These are phyloP conservation scores for Phytophthora kernoviae DNA, from an alignment of 352 stramenopile species.

Conservation along the genomic window DNA sequence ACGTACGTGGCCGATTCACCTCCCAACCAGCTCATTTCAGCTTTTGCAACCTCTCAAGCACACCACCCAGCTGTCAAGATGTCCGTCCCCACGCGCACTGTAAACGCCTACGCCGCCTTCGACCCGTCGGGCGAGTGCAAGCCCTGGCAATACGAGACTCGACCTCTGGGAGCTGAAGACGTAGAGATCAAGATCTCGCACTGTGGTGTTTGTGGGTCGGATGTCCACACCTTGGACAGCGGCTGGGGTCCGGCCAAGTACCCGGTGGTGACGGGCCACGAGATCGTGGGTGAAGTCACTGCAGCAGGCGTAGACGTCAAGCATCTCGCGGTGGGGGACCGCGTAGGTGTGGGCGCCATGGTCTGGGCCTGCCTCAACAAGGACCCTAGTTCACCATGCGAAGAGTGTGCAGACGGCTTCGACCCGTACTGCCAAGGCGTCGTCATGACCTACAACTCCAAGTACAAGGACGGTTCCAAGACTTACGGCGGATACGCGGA, in stretches of 20 bases:
- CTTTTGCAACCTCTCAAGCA: not conserved
- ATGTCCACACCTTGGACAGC: conserved; percentile 23
- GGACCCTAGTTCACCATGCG: conserved; percentile 52
- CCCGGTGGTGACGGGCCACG: conserved; percentile 41
- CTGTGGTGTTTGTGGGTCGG: conserved; percentile 7
- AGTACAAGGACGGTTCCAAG: conserved; percentile 39
- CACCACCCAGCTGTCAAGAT: conserved; percentile 1
- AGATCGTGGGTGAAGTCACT: conserved; percentile 17
- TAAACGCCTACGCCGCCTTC: conserved; percentile 43
- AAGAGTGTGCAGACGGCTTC: conserved; percentile 47
- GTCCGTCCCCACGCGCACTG: conserved; percentile 10
- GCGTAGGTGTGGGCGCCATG: conserved; percentile 80
- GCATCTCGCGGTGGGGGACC: conserved; percentile 52
- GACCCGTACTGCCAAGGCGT: conserved; percentile 62
- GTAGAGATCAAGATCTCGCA: conserved; percentile 14
- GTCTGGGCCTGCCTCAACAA: conserved; percentile 64
- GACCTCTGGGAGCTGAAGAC: conserved; percentile 18
- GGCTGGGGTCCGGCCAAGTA: conserved; percentile 42
- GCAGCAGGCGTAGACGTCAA: conserved; percentile 36
- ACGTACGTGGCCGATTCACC: not conserved
- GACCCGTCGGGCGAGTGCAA: conserved; percentile 20
- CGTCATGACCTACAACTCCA: conserved; percentile 54
- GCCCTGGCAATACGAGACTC: conserved; percentile 35
- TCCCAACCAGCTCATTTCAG: conserved; percentile 1
- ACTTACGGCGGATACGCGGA: conserved; percentile 65